Percentiles rank a stretch among this genome's conserved stretches.
Conservation (phyloP, 2,329 filamentous ascomycete species). For the Colletotrichum sansevieriae region DNA sequence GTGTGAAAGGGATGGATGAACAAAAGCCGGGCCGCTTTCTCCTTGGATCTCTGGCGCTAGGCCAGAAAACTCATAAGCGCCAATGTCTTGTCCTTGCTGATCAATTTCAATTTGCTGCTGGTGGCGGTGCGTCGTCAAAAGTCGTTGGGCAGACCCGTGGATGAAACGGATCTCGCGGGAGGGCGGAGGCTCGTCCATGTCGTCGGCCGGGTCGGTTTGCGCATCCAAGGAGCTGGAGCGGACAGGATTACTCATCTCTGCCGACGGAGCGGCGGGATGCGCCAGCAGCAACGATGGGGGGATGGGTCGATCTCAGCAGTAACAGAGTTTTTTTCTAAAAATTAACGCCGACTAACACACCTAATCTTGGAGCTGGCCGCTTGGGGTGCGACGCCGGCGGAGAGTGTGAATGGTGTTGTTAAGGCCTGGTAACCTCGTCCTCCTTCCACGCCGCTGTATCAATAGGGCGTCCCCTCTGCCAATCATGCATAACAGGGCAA, state of each 20-base stretch:
- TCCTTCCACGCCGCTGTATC: background rate
- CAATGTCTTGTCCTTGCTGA: slow-evolving; percentile 12
- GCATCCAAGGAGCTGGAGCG: slow-evolving; percentile 32
- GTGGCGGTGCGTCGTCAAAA: background rate
- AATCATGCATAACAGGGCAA: slow-evolving; percentile 12
- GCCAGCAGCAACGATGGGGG: background rate
- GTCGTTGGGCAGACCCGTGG: slow-evolving; percentile 2
- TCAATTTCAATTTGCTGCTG: background rate
- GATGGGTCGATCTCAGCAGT: background rate
- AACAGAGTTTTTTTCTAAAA: slow-evolving; percentile 8
- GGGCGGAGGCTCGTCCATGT: slow-evolving; percentile 27
- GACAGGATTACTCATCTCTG: slow-evolving; percentile 38
- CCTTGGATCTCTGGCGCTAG: slow-evolving; percentile 1
- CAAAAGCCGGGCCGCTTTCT: background rate
- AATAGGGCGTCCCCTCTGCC: background rate
- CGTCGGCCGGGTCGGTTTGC: slow-evolving; percentile 26
- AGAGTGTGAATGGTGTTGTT: background rate
- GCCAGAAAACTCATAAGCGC: background rate
- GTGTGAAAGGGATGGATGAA: background rate
- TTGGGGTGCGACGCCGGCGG: background rate
- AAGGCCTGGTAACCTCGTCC: slow-evolving; percentile 23
- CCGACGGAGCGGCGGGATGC: slow-evolving; percentile 11
- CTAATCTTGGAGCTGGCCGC: background rate
- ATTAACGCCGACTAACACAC: slow-evolving; percentile 32
- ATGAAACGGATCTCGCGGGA: slow-evolving; percentile 5